Percentiles rank a stretch among this genome's conserved stretches.
Evolutionary conservation across 305 asterid species (phyloP).

Genomic region (Fraxinus velutina): DNA sequence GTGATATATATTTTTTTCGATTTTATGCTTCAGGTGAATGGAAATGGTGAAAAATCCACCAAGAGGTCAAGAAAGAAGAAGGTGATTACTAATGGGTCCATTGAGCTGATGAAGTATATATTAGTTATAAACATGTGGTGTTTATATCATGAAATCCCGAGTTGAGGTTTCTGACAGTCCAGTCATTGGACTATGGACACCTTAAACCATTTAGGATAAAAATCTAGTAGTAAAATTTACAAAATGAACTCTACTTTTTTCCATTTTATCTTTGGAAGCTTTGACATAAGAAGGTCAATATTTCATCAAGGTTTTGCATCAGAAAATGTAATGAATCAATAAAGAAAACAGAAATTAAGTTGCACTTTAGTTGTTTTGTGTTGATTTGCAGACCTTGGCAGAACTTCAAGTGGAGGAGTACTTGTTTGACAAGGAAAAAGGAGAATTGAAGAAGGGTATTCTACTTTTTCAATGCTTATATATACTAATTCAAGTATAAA

Average conservation of each 20-base stretch:
- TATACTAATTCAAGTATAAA: neutral
- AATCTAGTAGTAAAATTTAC: neutral
- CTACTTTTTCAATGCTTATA: neutral
- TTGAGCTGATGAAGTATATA: neutral
- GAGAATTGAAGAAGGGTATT: constrained; percentile 64
- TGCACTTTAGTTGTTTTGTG: neutral
- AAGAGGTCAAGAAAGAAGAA: constrained; percentile 74
- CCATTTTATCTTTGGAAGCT: neutral
- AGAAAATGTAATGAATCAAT: neutral
- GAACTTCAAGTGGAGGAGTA: constrained; percentile 71
- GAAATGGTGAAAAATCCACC: constrained; percentile 39
- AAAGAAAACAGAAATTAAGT: neutral
- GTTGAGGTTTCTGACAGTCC: neutral
- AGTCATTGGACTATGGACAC: neutral
- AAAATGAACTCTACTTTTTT: neutral
- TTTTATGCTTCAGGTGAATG: constrained; percentile 37
- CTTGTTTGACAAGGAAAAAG: constrained; percentile 55
- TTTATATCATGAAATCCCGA: neutral
- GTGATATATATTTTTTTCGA: constrained; percentile 1
- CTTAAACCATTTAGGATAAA: neutral
- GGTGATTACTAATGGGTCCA: constrained; percentile 37
- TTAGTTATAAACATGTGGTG: neutral
- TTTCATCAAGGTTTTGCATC: neutral
- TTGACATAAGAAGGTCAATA: neutral
- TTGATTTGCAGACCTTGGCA: constrained; percentile 46